A percentile compares a stretch with the other conserved stretches of the same genome.
These are phyloP conservation scores for Pichia exigua DNA, from an alignment of 805 yeast species.

Conservation along the genomic window DNA sequence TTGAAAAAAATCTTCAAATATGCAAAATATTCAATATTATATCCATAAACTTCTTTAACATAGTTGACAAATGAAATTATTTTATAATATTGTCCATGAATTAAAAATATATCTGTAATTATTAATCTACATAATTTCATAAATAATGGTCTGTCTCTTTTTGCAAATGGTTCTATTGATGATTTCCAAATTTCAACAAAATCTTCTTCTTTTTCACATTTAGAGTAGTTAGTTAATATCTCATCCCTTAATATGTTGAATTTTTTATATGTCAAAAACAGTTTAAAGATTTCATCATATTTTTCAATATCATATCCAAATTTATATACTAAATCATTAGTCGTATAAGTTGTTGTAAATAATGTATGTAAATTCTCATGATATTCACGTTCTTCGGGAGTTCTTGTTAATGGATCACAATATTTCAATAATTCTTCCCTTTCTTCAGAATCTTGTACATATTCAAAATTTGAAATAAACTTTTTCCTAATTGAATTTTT, in stretches of 20 bases:
- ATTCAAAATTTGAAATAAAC: background rate
- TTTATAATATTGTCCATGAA: constrained; percentile 1
- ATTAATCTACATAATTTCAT: background rate
- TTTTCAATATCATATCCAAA: constrained; percentile 4
- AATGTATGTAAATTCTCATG: background rate
- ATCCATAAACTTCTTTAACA: background rate
- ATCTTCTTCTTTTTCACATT: background rate
- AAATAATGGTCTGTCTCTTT: background rate
- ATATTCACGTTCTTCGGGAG: background rate
- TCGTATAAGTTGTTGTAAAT: background rate
- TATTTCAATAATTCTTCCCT: background rate
- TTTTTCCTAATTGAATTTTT: background rate
- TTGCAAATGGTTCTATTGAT: background rate
- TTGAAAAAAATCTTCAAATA: background rate
- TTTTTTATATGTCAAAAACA: constrained; percentile 1
- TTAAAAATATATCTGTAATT: background rate
- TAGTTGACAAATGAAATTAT: constrained; percentile 6
- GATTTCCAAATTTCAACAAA: background rate
- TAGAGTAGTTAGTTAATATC: background rate
- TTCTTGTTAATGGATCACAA: background rate
- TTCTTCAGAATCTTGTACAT: background rate
- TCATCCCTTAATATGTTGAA: background rate
- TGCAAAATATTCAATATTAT: background rate
- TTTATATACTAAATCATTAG: background rate
- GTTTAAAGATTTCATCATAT: background rate